These are phyloP conservation scores for Aspergillus pseudoglaucus DNA, from an alignment of 2,329 filamentous ascomycete species.

Conservation along the genomic window DNA sequence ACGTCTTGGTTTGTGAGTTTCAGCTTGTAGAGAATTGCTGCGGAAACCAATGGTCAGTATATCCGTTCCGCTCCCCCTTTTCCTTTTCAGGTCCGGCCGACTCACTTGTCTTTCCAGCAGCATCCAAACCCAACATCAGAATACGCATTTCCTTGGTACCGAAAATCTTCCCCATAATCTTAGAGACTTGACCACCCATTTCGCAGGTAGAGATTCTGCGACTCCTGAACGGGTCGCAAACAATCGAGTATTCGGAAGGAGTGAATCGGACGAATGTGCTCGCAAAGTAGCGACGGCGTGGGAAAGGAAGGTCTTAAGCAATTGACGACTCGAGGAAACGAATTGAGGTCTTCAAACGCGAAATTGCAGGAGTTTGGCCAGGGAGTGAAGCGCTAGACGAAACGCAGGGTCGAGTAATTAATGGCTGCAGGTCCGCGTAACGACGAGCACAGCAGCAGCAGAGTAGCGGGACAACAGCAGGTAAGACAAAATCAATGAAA, in stretches of 20 bases:
- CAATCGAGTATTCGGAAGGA: not conserved
- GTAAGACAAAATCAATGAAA: constrained; percentile 7
- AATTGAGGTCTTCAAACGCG: not conserved
- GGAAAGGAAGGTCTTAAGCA: not conserved
- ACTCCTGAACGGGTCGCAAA: constrained; percentile 7
- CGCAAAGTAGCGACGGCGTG: no score
- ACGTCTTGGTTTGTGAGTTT: constrained; percentile 92
- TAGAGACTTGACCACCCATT: constrained; percentile 92
- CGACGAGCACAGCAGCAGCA: constrained; percentile 3
- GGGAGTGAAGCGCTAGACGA: not conserved
- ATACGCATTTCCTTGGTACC: constrained; percentile 99
- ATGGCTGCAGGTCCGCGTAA: constrained; percentile 4
- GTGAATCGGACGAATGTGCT: not conserved
- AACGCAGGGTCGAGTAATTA: constrained; percentile 4
- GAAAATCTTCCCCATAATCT: constrained; percentile 98
- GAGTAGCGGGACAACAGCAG: constrained; percentile 1
- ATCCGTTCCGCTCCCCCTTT: not conserved
- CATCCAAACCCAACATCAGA: constrained; percentile 95
- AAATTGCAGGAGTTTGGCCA: not conserved
- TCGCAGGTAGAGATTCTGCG: constrained; percentile 28
- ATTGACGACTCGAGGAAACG: not conserved
- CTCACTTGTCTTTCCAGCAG: constrained; percentile 88
- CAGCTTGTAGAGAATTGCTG: constrained; percentile 92
- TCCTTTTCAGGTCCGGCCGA: not conserved
- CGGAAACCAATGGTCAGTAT: not conserved